Evolutionary conservation across 495 filamentous ascomycete species (phyloP), one percentile per base, ranked within the genome.

Genomic region (Cryomyces minteri): DNA sequence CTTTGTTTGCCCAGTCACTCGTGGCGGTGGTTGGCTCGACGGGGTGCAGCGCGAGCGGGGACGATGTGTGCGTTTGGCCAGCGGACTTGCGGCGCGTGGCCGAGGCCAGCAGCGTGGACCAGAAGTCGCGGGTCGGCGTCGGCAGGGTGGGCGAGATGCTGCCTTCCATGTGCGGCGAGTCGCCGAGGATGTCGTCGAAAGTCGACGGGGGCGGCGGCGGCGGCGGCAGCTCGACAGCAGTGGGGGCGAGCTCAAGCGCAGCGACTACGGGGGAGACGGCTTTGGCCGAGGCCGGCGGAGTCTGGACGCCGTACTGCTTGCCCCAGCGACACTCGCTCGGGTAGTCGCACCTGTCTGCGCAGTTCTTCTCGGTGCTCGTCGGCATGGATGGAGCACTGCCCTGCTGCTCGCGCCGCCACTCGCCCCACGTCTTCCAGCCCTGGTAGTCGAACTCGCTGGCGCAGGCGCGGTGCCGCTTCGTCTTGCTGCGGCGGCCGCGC

Each of bases 391-490:
- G 8, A 8, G 8, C n/a, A 10, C 30, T 14, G 18, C 10, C 5
- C 4, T 32, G 10, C 41, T 48, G 31, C 31, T 51, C 44, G 32
- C 60, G 49, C 41, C 61, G 47, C 67, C 66, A 68, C 2, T 43
- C 42, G 7, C 59, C 59, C 52, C 61, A 65, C 11, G 41, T 43
- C 44, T 63, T 61, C 67, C 67, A 70, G 5, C 67, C 64, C 6
- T 45, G 44, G 46, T 70, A 69, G 47, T 70, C 67, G 45, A 70
- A 69, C 41, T 68, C 67, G 41, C 55, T 61, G 4, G 53, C 53
- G 44, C 67, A 70, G 2, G 65, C 56, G 40, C 58, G 59, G 48
- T 63, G 61, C 29, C 54, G 44, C 43, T 53, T 51, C 40, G 51
- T 46, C 46, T 48, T 49, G 9, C 29, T 12, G 25, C 41, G 29